Base-by-base conservation (phyloP, 169 alveolate species). In the Cyclospora cayetanensis region DNA sequence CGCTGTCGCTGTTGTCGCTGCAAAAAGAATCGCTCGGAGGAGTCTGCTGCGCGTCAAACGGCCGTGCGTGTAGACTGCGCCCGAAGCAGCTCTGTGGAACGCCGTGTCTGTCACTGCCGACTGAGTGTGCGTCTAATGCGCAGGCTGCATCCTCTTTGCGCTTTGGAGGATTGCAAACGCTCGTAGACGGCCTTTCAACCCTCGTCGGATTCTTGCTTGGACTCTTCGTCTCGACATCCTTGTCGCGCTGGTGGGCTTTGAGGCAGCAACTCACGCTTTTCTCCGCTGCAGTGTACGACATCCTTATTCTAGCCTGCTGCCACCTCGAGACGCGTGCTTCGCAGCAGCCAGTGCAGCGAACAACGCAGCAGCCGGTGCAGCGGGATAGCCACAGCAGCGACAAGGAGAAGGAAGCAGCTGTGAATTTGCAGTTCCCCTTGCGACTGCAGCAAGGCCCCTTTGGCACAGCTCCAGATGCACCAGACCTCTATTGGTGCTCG, bases 171-270 rank as follows among this genome's bases (percentile, higher is more conserved):
- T 88, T 88, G 31, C 82, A 88, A 25, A 79, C 92, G 27, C 88
- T 88, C 43, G 85, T 88, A 11, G 87, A 60, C 37, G 83, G 66
- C 37, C 55, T 89, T n/a, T 76, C 89, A 2, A 77, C 93, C 2
- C 50, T 89, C 25, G 68, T 89, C 0, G 63, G 90, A 5, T 74
- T 89, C 27, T 53, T 89, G 3, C 63, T 89, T n/a, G 89, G 90
- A 18, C 29, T 89, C 53, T 89, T 72, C 46, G 90, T 89, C 27
- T 74, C 90, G 52, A 89, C 80, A 27, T 72, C 93, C 29, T 66
- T 89, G 22, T 72, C 93, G 25, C 55, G 93, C 20, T 89, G 93
- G 93, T 89, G 93, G 93, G 55, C 93, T 0, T 42, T 76, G 29
- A 12, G 93, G 50, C 80, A 63, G 90, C 82, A 76, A 39, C 55